Conservation (phyloP, 768 basidiomycete species). For the Lyophyllum shimeji region DNA sequence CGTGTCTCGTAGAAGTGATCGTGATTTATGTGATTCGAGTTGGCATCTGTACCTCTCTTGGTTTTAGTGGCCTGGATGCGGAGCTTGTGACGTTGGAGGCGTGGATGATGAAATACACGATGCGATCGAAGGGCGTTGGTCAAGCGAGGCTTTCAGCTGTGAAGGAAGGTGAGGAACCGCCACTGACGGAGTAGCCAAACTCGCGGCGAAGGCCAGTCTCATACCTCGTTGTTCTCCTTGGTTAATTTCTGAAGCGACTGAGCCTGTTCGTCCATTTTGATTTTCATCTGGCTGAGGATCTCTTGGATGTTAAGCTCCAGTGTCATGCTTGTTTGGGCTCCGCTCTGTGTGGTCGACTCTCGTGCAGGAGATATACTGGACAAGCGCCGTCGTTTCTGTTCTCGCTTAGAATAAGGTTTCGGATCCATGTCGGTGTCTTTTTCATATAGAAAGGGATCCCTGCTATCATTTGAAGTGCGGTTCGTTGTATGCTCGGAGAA, state of each 20-base stretch:
- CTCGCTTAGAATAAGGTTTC: constrained; percentile 10
- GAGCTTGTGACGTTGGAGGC: not conserved
- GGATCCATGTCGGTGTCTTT: constrained; percentile 2
- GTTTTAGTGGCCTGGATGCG: not conserved
- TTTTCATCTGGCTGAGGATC: constrained; percentile 45
- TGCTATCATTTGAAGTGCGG: not conserved
- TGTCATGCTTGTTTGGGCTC: constrained; percentile 9
- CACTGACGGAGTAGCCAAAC: not conserved
- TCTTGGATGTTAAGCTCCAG: constrained; percentile 18
- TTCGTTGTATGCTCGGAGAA: constrained; percentile 1
- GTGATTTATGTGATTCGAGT: not conserved
- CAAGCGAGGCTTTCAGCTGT: constrained; percentile 28
- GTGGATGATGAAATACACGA: constrained; percentile 1
- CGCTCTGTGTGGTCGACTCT: constrained; percentile 12
- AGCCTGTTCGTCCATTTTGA: constrained; percentile 49
- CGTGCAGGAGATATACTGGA: constrained; percentile 2
- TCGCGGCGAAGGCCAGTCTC: not conserved
- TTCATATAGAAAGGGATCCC: not conserved
- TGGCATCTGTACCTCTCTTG: not conserved
- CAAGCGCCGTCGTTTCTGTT: constrained; percentile 28
- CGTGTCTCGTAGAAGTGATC: not conserved
- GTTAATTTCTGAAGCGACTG: constrained; percentile 39
- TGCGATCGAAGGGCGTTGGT: constrained; percentile 5
- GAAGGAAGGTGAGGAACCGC: constrained; percentile 10
- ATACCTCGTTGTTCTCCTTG: constrained; percentile 50